phyloP scores from a whole-genome alignment of 2,329 filamentous ascomycete species.

The Raffaelea albimanens region DNA sequence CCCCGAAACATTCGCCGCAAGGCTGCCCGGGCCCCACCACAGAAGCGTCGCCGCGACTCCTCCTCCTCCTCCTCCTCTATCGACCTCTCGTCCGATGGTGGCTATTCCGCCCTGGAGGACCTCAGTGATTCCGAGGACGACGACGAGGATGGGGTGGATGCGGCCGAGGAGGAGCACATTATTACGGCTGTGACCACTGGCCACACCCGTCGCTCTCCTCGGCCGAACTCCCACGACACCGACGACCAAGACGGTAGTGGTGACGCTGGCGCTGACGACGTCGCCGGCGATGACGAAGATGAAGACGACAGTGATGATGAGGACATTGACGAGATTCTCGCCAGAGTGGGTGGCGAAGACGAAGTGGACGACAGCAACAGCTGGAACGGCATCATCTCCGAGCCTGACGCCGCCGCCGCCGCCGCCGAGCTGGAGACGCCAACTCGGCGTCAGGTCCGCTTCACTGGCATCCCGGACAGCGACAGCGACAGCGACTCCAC shows the following conservation, averaged over 20 bases:
- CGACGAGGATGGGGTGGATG: conserved; percentile 68
- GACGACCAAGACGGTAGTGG: conserved; percentile 28
- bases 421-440: conserved; percentile 16
- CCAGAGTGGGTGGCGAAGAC: conserved; percentile 27
- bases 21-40: conserved; percentile 26
- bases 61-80: conserved; percentile 45
- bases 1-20: conserved; percentile 45
- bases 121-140: conserved; percentile 70
- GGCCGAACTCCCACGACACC: conserved; percentile 20
- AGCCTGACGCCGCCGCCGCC: conserved; percentile 20
- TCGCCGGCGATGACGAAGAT: conserved; percentile 28
- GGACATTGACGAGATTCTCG: conserved; percentile 25
- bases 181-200: conserved; percentile 31
- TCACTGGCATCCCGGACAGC: conserved; percentile 56
- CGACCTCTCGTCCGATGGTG: conserved; percentile 56
- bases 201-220: neutral
- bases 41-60: conserved; percentile 38
- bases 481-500: conserved; percentile 56
- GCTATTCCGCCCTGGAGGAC: conserved; percentile 68
- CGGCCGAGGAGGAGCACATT: conserved; percentile 70
- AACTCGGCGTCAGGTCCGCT: conserved; percentile 62
- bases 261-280: conserved; percentile 27
- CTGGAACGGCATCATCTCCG: conserved; percentile 34
- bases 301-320: conserved; percentile 28
- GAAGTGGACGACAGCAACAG: conserved; percentile 26